Evolutionary conservation across 1,284 basidiomycete genomes (phyloP).

Genomic region (Cronartium ribicola): DNA sequence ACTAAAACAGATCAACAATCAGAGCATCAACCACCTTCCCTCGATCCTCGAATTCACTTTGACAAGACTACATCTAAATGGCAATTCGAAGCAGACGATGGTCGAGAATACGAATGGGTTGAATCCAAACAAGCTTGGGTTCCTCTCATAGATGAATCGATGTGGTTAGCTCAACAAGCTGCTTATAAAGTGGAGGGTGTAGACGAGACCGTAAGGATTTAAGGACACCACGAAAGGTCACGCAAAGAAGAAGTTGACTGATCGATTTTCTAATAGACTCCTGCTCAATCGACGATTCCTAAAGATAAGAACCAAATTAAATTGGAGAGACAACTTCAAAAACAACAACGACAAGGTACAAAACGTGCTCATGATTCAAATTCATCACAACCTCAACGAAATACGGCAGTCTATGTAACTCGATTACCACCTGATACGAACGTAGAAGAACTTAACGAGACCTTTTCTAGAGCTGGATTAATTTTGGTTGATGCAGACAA

Average conservation of each 20-base stretch:
- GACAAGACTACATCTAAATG: slow-evolving; percentile 72
- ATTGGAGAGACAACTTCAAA: slow-evolving; percentile 54
- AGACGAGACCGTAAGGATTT: slow-evolving; percentile 69
- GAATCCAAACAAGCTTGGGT: slow-evolving; percentile 69
- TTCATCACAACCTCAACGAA: slow-evolving; percentile 54
- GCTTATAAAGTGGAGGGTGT: slow-evolving; percentile 84
- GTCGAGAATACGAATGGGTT: slow-evolving; percentile 83
- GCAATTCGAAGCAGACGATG: slow-evolving; percentile 79
- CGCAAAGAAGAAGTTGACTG: neutral
- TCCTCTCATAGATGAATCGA: slow-evolving; percentile 77
- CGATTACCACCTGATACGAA: slow-evolving; percentile 75
- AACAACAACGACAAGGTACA: slow-evolving; percentile 51
- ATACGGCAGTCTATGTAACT: slow-evolving; percentile 89
- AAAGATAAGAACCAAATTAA: slow-evolving; percentile 64
- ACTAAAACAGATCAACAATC: too few species aligned
- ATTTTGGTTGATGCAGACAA: slow-evolving; percentile 86
- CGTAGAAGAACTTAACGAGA: slow-evolving; percentile 66
- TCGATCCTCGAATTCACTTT: slow-evolving; percentile 61
- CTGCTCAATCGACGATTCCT: slow-evolving; percentile 48
- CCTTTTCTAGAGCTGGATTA: slow-evolving; percentile 85
- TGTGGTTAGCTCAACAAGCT: slow-evolving; percentile 78
- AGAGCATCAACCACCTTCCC: slow-evolving; percentile 50
- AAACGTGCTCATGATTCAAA: slow-evolving; percentile 58
- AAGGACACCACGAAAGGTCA: neutral
- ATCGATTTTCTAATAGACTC: too few species aligned